Evolutionary conservation across 495 filamentous ascomycete species (phyloP), one percentile per base, ranked within the genome.

Genomic region (Chaetomium fimeti): DNA sequence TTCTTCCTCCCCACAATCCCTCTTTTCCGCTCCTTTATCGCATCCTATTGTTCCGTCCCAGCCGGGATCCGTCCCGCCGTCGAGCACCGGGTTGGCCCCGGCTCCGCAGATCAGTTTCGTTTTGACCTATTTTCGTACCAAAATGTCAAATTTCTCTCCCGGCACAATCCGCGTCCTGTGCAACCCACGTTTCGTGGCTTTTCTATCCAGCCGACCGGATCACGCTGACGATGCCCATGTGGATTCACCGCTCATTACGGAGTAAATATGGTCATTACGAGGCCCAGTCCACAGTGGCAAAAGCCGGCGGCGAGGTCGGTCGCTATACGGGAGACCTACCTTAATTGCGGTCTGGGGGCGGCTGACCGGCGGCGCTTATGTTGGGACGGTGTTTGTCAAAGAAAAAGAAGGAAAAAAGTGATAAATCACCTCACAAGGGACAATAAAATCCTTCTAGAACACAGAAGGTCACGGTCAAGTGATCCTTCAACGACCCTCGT

Each of bases 371-470:
- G 57, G 40, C 40, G 57, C 40, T 47, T 47, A 42, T 29, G 22
- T 59, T 45, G 25, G 36, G 36, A 27, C 24, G 36, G 38, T 38
- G 52, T 11, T 27, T 2, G 7, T 55, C n/a, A 7, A 32, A 3
- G 24, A 4, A 28, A 15, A 52, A 11, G 22, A 9, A 28, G 25
- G 11, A 54, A 32, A 32, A 4, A 15, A 52, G 4, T 5, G 25
- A 27, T 25, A 53, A 53, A 53, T 28, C 29, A 20, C 48, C 48
- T 36, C 20, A 11, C 20, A 6, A 5, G 16, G 3, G 42, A 32
- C 16, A 45, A 32, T 15, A 18, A 47, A 47, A 47, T 49, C 43
- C 57, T 60, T 60, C 57, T 48, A 47, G 57, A 60, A 60, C 57
- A 27, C 57, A 36, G 5, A 6, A 36, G n/a, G n/a, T n/a, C 42